phyloP scores from a whole-genome alignment of 2,329 filamentous ascomycete species.

The Thielaviopsis punctulata region DNA sequence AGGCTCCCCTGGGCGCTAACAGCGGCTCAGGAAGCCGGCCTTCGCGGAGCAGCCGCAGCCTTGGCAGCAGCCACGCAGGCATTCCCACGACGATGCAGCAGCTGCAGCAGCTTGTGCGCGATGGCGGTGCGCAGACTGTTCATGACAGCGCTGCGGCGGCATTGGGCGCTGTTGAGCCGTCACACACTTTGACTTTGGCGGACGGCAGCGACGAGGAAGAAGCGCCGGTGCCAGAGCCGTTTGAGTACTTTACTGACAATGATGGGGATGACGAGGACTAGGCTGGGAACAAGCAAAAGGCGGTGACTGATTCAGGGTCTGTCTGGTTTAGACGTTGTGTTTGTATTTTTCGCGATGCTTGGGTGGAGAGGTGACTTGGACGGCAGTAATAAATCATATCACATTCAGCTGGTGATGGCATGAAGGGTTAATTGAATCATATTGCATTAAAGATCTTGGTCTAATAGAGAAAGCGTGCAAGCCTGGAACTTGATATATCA shows the following conservation, averaged over 20 bases:
- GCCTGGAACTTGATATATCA: no score
- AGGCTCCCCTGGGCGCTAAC: conserved; percentile 35
- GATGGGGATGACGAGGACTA: conserved; percentile 5
- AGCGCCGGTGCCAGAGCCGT: conserved; percentile 50
- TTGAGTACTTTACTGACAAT: conserved; percentile 61
- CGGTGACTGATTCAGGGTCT: neutral
- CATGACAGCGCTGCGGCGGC: conserved; percentile 33
- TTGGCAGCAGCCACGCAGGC: conserved; percentile 15
- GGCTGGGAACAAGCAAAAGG: neutral
- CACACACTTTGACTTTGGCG: conserved; percentile 62
- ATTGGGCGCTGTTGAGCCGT: conserved; percentile 56
- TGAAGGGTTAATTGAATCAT: no score
- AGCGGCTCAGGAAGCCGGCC: conserved; percentile 16
- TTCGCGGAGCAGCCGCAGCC: conserved; percentile 18
- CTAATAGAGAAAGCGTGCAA: no score
- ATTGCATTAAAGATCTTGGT: no score
- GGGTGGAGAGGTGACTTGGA: no score
- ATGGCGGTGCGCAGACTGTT: conserved; percentile 15
- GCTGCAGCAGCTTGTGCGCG: conserved; percentile 12
- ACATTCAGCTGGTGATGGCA: no score
- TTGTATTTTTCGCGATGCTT: neutral
- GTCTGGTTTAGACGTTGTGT: neutral
- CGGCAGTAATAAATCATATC: no score
- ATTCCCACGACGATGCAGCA: neutral
- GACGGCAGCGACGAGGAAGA: conserved; percentile 59